Conservation (phyloP, 2,329 filamentous ascomycete genomes). For the Diaporthe ampelina region DNA sequence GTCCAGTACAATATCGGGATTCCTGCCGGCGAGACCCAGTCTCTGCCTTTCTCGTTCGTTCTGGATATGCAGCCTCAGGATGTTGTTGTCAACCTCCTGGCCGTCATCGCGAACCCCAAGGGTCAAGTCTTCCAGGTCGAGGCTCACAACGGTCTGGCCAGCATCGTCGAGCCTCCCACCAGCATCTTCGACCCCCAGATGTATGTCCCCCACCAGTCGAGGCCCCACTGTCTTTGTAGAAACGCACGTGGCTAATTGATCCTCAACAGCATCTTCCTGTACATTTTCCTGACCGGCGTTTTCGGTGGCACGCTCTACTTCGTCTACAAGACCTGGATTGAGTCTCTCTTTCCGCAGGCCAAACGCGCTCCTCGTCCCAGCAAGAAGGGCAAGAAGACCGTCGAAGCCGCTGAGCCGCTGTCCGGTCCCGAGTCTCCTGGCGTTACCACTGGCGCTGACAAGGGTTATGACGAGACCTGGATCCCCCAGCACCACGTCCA, state of each 20-base stretch:
- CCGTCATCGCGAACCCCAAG: conserved; percentile 77
- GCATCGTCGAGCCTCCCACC: conserved; percentile 89
- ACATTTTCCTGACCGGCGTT: conserved; percentile 85
- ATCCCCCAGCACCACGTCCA: conserved; percentile 92
- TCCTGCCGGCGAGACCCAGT: conserved; percentile 81
- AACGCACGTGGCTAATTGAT: background rate
- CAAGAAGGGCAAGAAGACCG: conserved; percentile 77
- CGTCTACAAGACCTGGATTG: conserved; percentile 98
- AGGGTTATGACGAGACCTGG: conserved; percentile 92
- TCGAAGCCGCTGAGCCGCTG: conserved; percentile 70
- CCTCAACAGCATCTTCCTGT: conserved; percentile 87
- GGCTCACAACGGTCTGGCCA: conserved; percentile 86
- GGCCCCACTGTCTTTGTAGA: conserved; percentile 18
- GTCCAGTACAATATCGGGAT: conserved; percentile 81
- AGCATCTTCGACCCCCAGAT: conserved; percentile 96
- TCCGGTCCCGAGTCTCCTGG: conserved; percentile 80
- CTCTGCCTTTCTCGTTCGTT: conserved; percentile 85
- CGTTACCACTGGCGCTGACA: conserved; percentile 75
- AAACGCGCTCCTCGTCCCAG: conserved; percentile 72
- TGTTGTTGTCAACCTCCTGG: conserved; percentile 81
- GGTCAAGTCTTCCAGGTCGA: conserved; percentile 81
- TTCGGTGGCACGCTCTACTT: conserved; percentile 91
- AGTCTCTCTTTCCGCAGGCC: conserved; percentile 93
- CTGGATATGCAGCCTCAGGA: conserved; percentile 96
- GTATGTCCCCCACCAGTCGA: conserved; percentile 66